Percentiles rank a stretch among this genome's conserved stretches.
Evolutionary conservation across 768 basidiomycete genomes (phyloP).

Genomic region (Lyophyllum shimeji): DNA sequence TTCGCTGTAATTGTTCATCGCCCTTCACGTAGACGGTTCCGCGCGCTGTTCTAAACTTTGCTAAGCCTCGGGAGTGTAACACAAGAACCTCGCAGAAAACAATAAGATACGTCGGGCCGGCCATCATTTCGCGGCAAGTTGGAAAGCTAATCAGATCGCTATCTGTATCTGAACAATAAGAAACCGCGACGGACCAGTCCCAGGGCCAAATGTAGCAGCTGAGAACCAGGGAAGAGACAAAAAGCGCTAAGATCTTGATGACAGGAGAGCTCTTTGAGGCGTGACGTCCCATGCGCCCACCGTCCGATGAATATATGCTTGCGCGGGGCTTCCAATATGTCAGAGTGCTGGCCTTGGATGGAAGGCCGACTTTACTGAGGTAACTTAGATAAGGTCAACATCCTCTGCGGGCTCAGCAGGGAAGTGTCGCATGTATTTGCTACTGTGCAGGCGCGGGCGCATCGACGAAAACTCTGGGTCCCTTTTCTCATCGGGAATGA

Average conservation of each 20-base stretch:
- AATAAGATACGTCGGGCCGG: background rate
- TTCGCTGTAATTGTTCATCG: conserved; percentile 1
- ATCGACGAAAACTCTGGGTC: background rate
- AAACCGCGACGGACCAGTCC: background rate
- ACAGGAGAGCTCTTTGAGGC: background rate
- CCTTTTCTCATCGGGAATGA: background rate
- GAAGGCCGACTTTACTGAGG: too few relatives aligned
- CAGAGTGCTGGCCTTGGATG: too few relatives aligned
- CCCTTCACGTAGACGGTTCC: too few relatives aligned
- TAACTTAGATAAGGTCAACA: background rate
- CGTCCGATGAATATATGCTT: background rate
- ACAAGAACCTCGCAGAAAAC: background rate
- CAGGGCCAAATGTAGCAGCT: background rate
- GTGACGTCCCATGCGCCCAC: background rate
- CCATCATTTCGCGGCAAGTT: background rate
- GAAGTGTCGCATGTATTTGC: background rate
- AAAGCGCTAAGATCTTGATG: background rate
- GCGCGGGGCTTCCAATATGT: background rate
- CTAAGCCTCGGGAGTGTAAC: background rate
- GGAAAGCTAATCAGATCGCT: background rate
- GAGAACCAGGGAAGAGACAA: conserved; percentile 1
- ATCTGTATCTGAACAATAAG: background rate
- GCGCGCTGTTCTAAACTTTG: background rate
- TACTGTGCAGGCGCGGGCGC: background rate
- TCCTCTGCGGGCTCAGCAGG: background rate